Percentiles rank a stretch among this genome's conserved stretches.
Evolutionary conservation across 768 basidiomycete species (phyloP).

Genomic region (Roridomyces roridus): DNA sequence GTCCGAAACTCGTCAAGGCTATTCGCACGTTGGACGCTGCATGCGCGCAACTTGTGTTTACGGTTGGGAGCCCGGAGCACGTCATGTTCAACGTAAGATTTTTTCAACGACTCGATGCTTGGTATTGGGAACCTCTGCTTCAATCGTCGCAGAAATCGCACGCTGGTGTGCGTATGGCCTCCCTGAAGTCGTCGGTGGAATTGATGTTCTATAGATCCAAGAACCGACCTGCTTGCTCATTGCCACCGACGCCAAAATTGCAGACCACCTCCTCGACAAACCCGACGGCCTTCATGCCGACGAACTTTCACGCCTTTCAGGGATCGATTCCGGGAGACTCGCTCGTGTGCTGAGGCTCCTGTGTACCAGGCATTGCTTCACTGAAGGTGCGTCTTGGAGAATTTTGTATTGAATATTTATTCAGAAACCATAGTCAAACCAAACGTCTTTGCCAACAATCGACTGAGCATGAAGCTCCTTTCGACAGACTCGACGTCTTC

Average conservation of each 20-base stretch:
- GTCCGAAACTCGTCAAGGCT: conserved; percentile 11
- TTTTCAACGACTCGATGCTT: too few species aligned
- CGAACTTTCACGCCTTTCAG: conserved; percentile 35
- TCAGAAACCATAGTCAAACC: conserved; percentile 30
- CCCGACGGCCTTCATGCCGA: too few species aligned
- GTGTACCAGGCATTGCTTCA: too few species aligned
- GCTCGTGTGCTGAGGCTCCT: conserved; percentile 44
- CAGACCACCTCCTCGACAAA: too few species aligned
- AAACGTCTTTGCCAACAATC: conserved; percentile 48
- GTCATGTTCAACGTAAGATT: conserved; percentile 18
- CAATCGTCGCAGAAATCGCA: neutral
- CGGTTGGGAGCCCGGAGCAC: conserved; percentile 15
- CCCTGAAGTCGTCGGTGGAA: too few species aligned
- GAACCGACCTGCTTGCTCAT: too few species aligned
- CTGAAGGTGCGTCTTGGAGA: too few species aligned
- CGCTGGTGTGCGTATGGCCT: too few species aligned
- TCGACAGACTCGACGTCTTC: conserved; percentile 36
- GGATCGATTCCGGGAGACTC: conserved; percentile 43
- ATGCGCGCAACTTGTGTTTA: conserved; percentile 18
- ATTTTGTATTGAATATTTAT: conserved; percentile 49
- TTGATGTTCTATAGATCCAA: too few species aligned
- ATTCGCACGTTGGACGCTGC: conserved; percentile 21
- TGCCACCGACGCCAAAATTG: too few species aligned
- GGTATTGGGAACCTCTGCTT: neutral
- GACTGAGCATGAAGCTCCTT: conserved; percentile 41